Percentiles rank a stretch among this genome's conserved stretches.
phyloP scores from a whole-genome alignment of 2,329 filamentous ascomycete genomes.

The Fusarium verrucosum region DNA sequence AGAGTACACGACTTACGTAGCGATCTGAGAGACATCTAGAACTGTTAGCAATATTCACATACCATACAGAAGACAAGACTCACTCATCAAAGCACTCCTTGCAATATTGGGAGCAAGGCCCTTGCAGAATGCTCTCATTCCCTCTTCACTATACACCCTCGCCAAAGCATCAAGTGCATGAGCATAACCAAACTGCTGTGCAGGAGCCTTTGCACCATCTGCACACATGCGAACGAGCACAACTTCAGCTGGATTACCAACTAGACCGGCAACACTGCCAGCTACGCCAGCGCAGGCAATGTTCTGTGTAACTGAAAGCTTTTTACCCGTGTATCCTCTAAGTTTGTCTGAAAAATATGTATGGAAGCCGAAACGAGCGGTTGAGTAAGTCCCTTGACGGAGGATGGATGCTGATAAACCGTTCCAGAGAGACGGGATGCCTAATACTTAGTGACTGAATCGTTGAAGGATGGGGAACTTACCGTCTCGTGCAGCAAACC shows the following conservation, averaged over 20 bases:
- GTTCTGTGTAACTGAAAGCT: constrained; percentile 48
- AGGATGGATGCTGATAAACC: constrained; percentile 57
- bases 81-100: constrained; percentile 57
- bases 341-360: constrained; percentile 48
- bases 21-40: constrained; percentile 56
- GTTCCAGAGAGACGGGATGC: constrained; percentile 54
- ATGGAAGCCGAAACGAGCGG: constrained; percentile 56
- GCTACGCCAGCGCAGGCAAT: constrained; percentile 53
- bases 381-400: constrained; percentile 57
- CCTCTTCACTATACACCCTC: constrained; percentile 49
- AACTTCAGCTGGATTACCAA: constrained; percentile 58
- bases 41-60: constrained; percentile 12
- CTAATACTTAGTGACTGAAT: constrained; percentile 33
- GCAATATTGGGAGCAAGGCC: constrained; percentile 54
- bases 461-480: background rate
- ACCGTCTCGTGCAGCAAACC: constrained; percentile 55
- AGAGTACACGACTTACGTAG: constrained; percentile 47
- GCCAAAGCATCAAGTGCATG: constrained; percentile 50
- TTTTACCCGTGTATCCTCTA: constrained; percentile 43
- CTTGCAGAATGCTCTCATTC: constrained; percentile 50
- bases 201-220: constrained; percentile 52
- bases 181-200: constrained; percentile 51
- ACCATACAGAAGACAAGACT: constrained; percentile 1
- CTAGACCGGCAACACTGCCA: constrained; percentile 54
- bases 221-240: constrained; percentile 58